These are phyloP conservation scores for Penicillium capsulatum DNA, from an alignment of 2,329 filamentous ascomycete genomes.

Conservation along the genomic window DNA sequence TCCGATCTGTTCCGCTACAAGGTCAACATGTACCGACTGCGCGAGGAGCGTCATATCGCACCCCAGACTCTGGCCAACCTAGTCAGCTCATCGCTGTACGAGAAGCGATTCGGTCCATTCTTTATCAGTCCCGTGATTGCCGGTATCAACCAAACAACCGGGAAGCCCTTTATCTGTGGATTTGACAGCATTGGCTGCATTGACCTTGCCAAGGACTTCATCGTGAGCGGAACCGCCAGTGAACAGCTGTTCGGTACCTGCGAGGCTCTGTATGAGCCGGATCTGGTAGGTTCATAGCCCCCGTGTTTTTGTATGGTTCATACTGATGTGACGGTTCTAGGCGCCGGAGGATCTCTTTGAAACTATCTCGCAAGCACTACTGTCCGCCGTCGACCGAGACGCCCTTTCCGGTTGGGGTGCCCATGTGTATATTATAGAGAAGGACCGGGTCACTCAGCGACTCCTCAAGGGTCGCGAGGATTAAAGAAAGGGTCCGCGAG, in stretches of 20 bases:
- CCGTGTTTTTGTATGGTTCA: slow-evolving; percentile 10
- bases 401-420: slow-evolving; percentile 97
- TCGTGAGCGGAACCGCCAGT: slow-evolving; percentile 90
- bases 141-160: slow-evolving; percentile 88
- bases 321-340: slow-evolving; percentile 44
- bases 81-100: slow-evolving; percentile 85
- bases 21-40: slow-evolving; percentile 98
- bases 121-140: slow-evolving; percentile 94
- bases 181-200: slow-evolving; percentile 99
- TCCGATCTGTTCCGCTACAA: slow-evolving; percentile 98
- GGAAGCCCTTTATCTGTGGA: slow-evolving; percentile 95
- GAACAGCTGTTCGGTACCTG: slow-evolving; percentile 99
- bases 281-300: slow-evolving; percentile 64
- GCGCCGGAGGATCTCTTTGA: slow-evolving; percentile 93
- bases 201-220: slow-evolving; percentile 99
- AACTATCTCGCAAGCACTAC: slow-evolving; percentile 90
- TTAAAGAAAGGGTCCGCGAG: slow-evolving; percentile 44
- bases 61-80: slow-evolving; percentile 96
- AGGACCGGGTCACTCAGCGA: slow-evolving; percentile 99
- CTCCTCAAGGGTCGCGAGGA: slow-evolving; percentile 98
- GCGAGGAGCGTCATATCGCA: slow-evolving; percentile 94
- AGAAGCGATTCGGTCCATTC: slow-evolving; percentile 92
- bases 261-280: slow-evolving; percentile 94
- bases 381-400: slow-evolving; percentile 95
- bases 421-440: slow-evolving; percentile 99